Evolutionary conservation across 2,329 filamentous ascomycete genomes (phyloP).

Genomic region (Apiospora saccharicola): DNA sequence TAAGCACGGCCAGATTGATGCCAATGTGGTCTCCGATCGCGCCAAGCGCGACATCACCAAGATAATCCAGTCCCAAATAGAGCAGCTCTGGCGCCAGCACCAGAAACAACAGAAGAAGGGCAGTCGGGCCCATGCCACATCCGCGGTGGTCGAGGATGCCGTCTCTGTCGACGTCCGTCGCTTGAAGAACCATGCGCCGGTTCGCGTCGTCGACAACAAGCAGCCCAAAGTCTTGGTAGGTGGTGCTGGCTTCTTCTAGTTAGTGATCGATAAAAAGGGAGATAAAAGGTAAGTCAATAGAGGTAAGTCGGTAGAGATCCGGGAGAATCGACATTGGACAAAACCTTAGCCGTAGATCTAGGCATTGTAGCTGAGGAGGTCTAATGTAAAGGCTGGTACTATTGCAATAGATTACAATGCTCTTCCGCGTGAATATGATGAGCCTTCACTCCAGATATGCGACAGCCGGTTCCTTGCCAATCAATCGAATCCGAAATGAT

Average conservation of each 20-base stretch:
- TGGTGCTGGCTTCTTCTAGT: not conserved
- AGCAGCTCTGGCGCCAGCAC: not conserved
- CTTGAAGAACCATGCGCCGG: not conserved
- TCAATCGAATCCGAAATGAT: not conserved
- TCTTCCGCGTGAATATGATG: not conserved
- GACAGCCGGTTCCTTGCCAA: not conserved
- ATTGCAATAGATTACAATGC: not conserved
- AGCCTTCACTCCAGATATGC: not conserved
- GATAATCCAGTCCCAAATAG: not conserved
- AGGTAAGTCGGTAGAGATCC: not conserved
- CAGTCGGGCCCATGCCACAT: not conserved
- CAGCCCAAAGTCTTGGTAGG: not conserved
- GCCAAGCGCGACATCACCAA: not conserved
- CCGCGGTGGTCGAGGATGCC: not conserved
- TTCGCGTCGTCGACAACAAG: not conserved
- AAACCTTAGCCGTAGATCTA: not conserved
- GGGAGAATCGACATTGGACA: not conserved
- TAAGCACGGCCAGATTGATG: not conserved
- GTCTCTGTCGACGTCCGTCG: not conserved
- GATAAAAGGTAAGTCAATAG: not conserved
- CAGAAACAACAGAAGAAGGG: not conserved
- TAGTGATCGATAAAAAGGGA: not conserved
- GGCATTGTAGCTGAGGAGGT: not conserved
- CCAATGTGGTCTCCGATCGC: not conserved
- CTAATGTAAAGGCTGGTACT: slow-evolving; percentile 17